A percentile compares a stretch with the other conserved stretches of the same genome.
These are phyloP conservation scores for Pseudogymnoascus sp. DNA, from an alignment of 2,329 filamentous ascomycete species.

Conservation along the genomic window DNA sequence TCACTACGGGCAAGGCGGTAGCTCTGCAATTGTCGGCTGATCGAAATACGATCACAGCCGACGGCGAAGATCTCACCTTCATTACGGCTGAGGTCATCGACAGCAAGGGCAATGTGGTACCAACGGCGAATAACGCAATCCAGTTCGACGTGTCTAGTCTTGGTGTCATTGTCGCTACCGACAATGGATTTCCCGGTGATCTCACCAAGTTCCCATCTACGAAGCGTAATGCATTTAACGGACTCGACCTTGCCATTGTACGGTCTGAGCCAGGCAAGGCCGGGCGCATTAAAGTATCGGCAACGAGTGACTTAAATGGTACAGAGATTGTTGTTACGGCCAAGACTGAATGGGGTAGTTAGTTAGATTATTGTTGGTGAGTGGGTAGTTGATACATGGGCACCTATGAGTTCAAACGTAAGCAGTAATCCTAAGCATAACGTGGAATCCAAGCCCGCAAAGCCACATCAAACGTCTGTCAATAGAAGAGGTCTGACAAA, in stretches of 20 bases:
- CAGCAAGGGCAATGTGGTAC: neutral
- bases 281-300: neutral
- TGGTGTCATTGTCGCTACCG: neutral
- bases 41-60: neutral
- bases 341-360: neutral
- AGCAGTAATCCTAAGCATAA: too few relatives aligned
- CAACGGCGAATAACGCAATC: neutral
- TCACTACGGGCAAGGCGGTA: neutral
- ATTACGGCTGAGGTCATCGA: neutral
- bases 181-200: neutral
- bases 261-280: neutral
- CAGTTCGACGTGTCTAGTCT: neutral
- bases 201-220: neutral
- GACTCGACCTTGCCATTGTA: neutral
- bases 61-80: neutral
- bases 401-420: neutral
- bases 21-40: neutral
- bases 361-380: neutral
- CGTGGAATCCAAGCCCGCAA: too few relatives aligned
- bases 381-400: neutral
- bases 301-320: neutral
- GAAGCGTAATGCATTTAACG: neutral
- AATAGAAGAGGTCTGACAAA: too few relatives aligned
- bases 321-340: neutral
- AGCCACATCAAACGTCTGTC: too few relatives aligned